Evolutionary conservation across 192 early-diverging fungal genomes (phyloP).

Genomic region (Coemansia sp.): DNA sequence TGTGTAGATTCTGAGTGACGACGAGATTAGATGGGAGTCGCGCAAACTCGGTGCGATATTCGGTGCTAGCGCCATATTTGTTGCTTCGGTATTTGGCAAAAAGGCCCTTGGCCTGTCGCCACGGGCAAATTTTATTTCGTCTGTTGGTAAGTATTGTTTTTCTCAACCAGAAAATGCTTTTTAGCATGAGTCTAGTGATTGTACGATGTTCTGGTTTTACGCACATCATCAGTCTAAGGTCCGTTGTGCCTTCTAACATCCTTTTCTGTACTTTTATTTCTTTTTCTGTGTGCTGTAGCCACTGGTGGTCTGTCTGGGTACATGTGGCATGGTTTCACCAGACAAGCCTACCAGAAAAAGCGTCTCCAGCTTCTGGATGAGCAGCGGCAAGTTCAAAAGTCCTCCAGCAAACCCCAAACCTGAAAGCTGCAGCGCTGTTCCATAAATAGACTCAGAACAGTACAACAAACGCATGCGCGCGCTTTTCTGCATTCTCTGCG

Average conservation of each 20-base stretch:
- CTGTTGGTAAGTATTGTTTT: slow-evolving; percentile 28
- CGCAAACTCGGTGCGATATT: slow-evolving; percentile 48
- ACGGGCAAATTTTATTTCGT: slow-evolving; percentile 33
- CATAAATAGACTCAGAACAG: background rate
- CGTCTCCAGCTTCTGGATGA: slow-evolving; percentile 38
- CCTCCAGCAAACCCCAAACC: background rate
- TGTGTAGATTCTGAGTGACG: slow-evolving; percentile 45
- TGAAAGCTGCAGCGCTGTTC: background rate
- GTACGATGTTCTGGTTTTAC: background rate
- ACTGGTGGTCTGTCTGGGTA: slow-evolving; percentile 51
- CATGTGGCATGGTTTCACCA: slow-evolving; percentile 54
- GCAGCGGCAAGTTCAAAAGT: background rate
- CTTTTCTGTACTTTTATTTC: background rate
- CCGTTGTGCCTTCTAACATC: background rate
- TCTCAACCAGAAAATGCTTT: background rate
- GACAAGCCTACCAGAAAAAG: slow-evolving; percentile 51
- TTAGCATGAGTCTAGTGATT: background rate
- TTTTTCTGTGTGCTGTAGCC: slow-evolving; percentile 18
- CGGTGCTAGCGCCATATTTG: slow-evolving; percentile 39
- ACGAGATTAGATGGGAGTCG: slow-evolving; percentile 49
- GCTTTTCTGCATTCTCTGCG: slow-evolving; percentile 3
- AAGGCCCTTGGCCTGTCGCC: slow-evolving; percentile 35
- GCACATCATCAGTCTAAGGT: background rate
- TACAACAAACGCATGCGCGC: background rate
- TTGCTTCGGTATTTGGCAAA: slow-evolving; percentile 44